Evolutionary conservation across 2,329 filamentous ascomycete genomes (phyloP).

Genomic region (Fusarium dimerum): DNA sequence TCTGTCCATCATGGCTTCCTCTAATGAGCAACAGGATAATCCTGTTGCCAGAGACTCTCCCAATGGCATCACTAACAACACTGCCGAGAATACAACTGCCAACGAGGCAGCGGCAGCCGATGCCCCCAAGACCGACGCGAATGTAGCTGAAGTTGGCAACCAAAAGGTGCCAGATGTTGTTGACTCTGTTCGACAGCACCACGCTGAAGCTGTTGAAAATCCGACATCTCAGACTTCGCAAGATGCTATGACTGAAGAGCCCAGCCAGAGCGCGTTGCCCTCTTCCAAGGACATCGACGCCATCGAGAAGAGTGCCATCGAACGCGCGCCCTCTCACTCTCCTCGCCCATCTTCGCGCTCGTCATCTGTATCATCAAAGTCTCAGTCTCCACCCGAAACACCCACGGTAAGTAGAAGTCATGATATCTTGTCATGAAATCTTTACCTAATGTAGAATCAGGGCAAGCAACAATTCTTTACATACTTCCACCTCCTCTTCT

Average conservation of each 20-base stretch:
- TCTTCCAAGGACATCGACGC: neutral
- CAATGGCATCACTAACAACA: neutral
- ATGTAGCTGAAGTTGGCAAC: neutral
- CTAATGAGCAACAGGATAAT: constrained; percentile 5
- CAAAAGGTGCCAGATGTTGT: neutral
- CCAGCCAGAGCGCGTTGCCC: neutral
- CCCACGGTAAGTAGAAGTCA: constrained; percentile 11
- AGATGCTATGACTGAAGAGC: neutral
- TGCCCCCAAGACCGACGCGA: constrained; percentile 4
- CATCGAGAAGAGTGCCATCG: constrained; percentile 1
- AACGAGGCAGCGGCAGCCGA: neutral
- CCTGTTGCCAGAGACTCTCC: neutral
- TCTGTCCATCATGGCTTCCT: constrained; percentile 13
- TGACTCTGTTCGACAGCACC: neutral
- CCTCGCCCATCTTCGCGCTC: constrained; percentile 10
- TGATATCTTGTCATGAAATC: neutral
- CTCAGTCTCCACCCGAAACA: constrained; percentile 5
- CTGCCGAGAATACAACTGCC: neutral
- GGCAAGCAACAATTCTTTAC: constrained; percentile 30
- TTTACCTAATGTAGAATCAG: constrained; percentile 14
- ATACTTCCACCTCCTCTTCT: constrained; percentile 48
- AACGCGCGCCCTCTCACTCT: constrained; percentile 9
- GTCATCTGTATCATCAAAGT: constrained; percentile 10
- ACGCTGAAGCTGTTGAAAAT: neutral
- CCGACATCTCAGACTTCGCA: neutral